Percentiles rank a stretch among this genome's conserved stretches.
These are phyloP conservation scores for Penicillium palitans DNA, from an alignment of 2,329 filamentous ascomycete species.

Conservation along the genomic window DNA sequence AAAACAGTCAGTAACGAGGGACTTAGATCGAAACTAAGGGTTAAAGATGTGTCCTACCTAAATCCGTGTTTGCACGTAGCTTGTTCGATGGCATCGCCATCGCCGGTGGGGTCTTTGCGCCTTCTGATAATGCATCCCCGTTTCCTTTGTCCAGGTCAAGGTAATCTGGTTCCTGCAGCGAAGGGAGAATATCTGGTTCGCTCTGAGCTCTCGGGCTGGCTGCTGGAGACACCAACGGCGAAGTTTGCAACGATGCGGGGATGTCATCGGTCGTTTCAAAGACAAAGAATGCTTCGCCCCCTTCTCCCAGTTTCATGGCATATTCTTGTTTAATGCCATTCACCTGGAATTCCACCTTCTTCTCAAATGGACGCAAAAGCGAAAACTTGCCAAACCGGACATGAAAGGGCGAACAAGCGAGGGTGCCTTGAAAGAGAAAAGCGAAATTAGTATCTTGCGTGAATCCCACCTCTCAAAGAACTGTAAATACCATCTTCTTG, in stretches of 20 bases:
- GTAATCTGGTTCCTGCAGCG: slow-evolving; percentile 53
- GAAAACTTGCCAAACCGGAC: slow-evolving; percentile 99
- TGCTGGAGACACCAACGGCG: slow-evolving; percentile 86
- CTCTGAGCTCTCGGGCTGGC: slow-evolving; percentile 64
- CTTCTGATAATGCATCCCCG: slow-evolving; percentile 23
- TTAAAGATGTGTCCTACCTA: slow-evolving; percentile 36
- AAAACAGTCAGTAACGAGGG: neutral
- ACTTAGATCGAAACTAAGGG: neutral
- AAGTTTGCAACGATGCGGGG: slow-evolving; percentile 91
- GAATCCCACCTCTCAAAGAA: neutral
- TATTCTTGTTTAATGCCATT: slow-evolving; percentile 90
- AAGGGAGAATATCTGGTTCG: slow-evolving; percentile 32
- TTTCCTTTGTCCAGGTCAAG: slow-evolving; percentile 45
- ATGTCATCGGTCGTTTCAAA: slow-evolving; percentile 93
- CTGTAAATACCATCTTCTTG: slow-evolving; percentile 74
- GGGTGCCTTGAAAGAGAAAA: slow-evolving; percentile 49
- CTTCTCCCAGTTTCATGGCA: slow-evolving; percentile 97
- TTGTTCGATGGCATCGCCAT: slow-evolving; percentile 32
- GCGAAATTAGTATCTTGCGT: slow-evolving; percentile 5
- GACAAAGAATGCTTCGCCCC: slow-evolving; percentile 97
- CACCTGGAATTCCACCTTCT: slow-evolving; percentile 97
- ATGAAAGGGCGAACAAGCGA: slow-evolving; percentile 95
- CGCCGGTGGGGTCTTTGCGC: slow-evolving; percentile 25
- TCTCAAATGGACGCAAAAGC: slow-evolving; percentile 88
- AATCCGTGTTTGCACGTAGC: slow-evolving; percentile 48